These are phyloP conservation scores for Cercospora sp. DNA, from an alignment of 2,329 filamentous ascomycete genomes.

Conservation along the genomic window DNA sequence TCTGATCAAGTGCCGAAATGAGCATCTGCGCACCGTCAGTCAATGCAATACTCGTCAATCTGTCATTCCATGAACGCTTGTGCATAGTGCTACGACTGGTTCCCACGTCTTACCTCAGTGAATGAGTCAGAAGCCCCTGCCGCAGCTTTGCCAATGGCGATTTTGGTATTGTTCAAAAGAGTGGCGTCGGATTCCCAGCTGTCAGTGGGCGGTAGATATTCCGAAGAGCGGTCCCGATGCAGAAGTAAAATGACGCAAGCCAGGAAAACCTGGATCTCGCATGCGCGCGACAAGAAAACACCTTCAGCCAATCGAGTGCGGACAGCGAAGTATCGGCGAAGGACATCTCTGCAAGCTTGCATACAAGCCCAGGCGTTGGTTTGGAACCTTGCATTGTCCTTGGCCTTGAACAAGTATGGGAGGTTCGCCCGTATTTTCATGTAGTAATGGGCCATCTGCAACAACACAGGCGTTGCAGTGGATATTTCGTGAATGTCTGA, in stretches of 20 bases:
- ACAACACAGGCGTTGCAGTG: not conserved
- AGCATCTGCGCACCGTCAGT: not conserved
- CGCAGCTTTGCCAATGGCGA: not conserved
- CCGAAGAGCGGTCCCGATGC: not conserved
- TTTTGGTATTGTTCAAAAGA: not conserved
- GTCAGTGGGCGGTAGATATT: not conserved
- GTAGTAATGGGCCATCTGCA: not conserved
- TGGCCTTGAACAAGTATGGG: not conserved
- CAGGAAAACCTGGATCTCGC: not conserved
- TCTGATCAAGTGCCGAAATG: not conserved
- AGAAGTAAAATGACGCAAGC: not conserved
- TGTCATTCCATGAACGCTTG: not conserved
- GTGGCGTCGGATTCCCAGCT: not conserved
- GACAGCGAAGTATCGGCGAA: not conserved
- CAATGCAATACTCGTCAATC: not conserved
- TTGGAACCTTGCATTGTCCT: not conserved
- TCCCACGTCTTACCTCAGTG: not conserved
- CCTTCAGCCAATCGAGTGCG: not conserved
- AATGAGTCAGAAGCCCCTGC: not conserved
- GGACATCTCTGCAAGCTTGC: not conserved
- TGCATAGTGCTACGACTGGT: not conserved
- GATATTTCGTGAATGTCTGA: not conserved
- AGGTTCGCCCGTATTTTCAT: not conserved
- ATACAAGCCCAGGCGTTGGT: not conserved
- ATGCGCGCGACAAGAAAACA: not conserved